Evolutionary conservation across 1,284 basidiomycete species (phyloP), one percentile per base, ranked within the genome.

Genomic region (Cystobasidium pallidum): DNA sequence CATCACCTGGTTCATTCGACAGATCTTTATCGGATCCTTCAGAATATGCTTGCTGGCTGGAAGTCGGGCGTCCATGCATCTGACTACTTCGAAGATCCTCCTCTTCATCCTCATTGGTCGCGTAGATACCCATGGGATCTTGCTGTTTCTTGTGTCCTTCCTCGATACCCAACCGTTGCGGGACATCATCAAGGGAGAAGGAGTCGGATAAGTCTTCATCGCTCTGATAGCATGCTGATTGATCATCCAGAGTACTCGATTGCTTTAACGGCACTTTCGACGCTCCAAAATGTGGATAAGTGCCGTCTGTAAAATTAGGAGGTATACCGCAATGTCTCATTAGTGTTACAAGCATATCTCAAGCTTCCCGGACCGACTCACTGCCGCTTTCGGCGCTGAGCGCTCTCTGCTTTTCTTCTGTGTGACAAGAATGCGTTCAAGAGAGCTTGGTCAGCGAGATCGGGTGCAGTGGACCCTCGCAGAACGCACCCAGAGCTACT

Each of bases 221-320:
- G 32, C 17, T 17, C 2, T n/a, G 59, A 32, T 62, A 24, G 39
- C 24, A 11, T 24, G 6, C 21, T 6, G 3, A 24, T 51, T 51
- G 10, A 3, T 51, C 62, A n/a, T 26, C 62, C 3, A 55, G 21
- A 8, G 45, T 43, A 13, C 39, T 36, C 45, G 28, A 49, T 39
- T 36, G 32, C 24, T 59, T 58, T 21, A 45, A 30, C 17, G 68
- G 68, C 49, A 36, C 54, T 2, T 64, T 58, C 6, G 32, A 26
- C 6, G 68, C 61, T 17, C 68, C 68, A 36, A 71, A 71, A 41
- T 71, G 68, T 3, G 68, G 68, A 30, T 71, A 71, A 13, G 34
- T 64, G 43, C 54, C 61, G 52, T 64, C 68, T 54, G 52, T 10
- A 10, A 17, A 24, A 8, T 13, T 10, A n/a, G 21, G 34, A 19